Conservation (phyloP, 2,329 filamentous ascomycete genomes). For the Davidsoniella eucalypti region DNA sequence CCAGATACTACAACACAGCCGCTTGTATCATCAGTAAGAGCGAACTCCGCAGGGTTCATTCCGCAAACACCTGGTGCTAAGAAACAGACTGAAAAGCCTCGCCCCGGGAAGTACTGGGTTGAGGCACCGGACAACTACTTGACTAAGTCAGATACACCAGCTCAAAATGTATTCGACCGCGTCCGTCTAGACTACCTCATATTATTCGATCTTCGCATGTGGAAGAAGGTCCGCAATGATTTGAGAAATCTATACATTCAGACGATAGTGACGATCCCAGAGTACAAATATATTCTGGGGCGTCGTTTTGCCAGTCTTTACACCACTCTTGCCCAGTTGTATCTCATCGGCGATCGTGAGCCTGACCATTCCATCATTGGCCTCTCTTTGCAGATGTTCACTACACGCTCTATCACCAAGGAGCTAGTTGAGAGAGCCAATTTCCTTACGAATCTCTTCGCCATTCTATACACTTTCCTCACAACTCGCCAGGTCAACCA, state of each 20-base stretch:
- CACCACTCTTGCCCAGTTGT: conserved; percentile 82
- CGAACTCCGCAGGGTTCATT: conserved; percentile 47
- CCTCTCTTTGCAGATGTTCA: conserved; percentile 88
- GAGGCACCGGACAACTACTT: conserved; percentile 58
- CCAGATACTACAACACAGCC: conserved; percentile 37
- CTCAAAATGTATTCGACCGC: conserved; percentile 78
- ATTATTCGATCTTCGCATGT: conserved; percentile 83
- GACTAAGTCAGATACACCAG: conserved; percentile 44
- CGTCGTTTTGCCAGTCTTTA: conserved; percentile 91
- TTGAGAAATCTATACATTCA: conserved; percentile 89
- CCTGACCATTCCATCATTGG: conserved; percentile 98
- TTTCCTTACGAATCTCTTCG: conserved; percentile 86
- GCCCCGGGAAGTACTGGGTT: conserved; percentile 69
- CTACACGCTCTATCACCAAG: conserved; percentile 87
- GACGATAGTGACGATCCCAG: conserved; percentile 84
- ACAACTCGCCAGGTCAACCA: conserved; percentile 93
- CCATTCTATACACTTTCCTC: conserved; percentile 92
- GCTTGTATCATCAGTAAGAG: conserved; percentile 24
- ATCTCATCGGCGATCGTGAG: conserved; percentile 87
- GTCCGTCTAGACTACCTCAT: conserved; percentile 89
- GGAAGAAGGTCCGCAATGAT: conserved; percentile 88
- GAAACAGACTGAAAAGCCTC: conserved; percentile 27
- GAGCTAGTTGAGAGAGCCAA: conserved; percentile 92
- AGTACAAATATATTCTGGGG: conserved; percentile 89
- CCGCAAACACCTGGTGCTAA: conserved; percentile 61